Base-by-base conservation (phyloP, 768 basidiomycete species). In the Coprinellus aureogranulatus region DNA sequence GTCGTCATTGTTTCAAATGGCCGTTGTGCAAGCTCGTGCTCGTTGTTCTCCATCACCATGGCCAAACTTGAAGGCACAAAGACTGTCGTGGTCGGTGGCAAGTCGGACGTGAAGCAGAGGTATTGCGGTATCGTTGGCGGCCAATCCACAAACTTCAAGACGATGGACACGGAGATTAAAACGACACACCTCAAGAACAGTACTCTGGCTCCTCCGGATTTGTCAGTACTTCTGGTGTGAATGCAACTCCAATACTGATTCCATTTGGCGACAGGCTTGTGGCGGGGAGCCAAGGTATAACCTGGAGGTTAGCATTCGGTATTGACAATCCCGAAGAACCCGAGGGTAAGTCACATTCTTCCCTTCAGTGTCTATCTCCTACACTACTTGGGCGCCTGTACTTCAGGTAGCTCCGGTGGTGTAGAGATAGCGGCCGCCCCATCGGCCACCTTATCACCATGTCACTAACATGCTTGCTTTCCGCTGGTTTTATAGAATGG, bases 121-220 rank as follows among this genome's bases (percentile, higher is more conserved):
- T 86, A 84, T 62, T 84, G 82, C 62, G 85, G 85, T 14, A 81
- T 77, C 48, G 84, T 86, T 49, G 85, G 84, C 18, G 85, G 85
- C 0, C 81, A 87, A 67, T 83, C 82, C 1, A 81, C 81, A 4
- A 80, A 83, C 67, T 86, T 81, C 66, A 76, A 79, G 2, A 79
- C 77, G 9, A 83, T 86, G 6, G 84, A 86, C 62, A 83, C 83
- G 5, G 80, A 85, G 65, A 73, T 85, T 58, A 85, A 85, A 83
- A 80, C 81, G 8, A 73, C 79, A 10, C 68, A 77, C 26, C 70
- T 86, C 55, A 85, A 85, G 71, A 78, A 78, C 64, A 75, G 81
- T 61, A 58, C 76, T 3, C 73, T 85, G n/a, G 82, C 85, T 2
- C 85, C 85, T 54, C 84, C 84, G 48, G 84, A 86, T 71, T 73